Evolutionary conservation across 179 eudicot genomes (phyloP).

Genomic region (Actinidia polygama): DNA sequence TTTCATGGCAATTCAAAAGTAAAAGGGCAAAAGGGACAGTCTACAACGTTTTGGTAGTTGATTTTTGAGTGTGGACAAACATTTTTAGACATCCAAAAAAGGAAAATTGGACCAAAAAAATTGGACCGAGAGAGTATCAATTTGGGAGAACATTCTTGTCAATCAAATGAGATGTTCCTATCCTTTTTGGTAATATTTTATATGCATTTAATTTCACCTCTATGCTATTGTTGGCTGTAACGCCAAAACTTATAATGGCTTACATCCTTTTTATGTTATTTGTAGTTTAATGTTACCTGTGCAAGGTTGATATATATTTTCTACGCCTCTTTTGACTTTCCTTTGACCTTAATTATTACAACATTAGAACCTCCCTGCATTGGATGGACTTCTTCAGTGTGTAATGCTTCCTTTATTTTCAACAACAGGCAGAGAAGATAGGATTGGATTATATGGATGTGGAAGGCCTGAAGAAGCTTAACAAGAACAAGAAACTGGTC

Average conservation of each 20-base stretch:
- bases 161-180: neutral
- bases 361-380: neutral
- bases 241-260: neutral
- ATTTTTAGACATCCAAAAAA: too few species aligned
- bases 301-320: neutral
- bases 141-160: neutral
- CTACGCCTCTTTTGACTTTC: neutral
- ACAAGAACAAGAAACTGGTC: slow-evolving; percentile 94
- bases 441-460: slow-evolving; percentile 71
- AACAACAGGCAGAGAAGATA: slow-evolving; percentile 53
- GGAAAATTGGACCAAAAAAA: too few species aligned
- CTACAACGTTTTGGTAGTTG: too few species aligned
- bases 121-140: neutral
- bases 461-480: slow-evolving; percentile 63
- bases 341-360: neutral
- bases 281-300: neutral
- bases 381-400: neutral
- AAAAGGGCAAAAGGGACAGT: too few species aligned
- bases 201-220: neutral
- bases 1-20: too few species aligned
- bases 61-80: too few species aligned
- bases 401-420: neutral
- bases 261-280: neutral
- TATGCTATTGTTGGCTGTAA: neutral
- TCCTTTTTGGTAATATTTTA: neutral